Percentiles rank a stretch among this genome's conserved stretches.
Conservation (phyloP, 2,329 filamentous ascomycete species). For the Pestalotiopsis fici region DNA sequence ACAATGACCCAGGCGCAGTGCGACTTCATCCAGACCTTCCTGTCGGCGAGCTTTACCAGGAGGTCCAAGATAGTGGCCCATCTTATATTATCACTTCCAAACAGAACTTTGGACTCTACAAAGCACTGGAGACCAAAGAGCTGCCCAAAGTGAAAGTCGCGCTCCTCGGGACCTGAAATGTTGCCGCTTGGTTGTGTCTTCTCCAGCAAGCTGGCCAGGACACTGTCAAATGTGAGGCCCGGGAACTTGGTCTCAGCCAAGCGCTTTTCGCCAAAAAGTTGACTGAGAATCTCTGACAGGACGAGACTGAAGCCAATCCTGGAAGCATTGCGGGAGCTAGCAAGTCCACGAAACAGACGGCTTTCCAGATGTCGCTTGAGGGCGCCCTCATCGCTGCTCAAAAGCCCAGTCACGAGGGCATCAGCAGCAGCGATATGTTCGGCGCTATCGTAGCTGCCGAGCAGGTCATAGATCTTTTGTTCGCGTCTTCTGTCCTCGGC, state of each 20-base stretch:
- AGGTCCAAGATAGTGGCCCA: constrained; percentile 72
- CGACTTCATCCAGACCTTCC: constrained; percentile 86
- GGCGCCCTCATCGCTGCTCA: constrained; percentile 53
- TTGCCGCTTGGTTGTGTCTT: constrained; percentile 57
- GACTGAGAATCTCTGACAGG: constrained; percentile 75
- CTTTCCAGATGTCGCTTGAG: constrained; percentile 62
- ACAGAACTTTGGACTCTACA: constrained; percentile 75
- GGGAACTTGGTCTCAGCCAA: constrained; percentile 49
- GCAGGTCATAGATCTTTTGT: constrained; percentile 59
- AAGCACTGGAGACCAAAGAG: constrained; percentile 88
- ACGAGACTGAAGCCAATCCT: constrained; percentile 88
- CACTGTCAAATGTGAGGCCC: constrained; percentile 56
- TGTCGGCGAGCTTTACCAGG: constrained; percentile 72
- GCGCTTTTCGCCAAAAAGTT: constrained; percentile 61
- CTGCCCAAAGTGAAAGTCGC: constrained; percentile 82
- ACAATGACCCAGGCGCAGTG: constrained; percentile 85
- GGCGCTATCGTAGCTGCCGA: constrained; percentile 59
- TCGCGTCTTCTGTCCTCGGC: constrained; percentile 59
- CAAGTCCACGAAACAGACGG: constrained; percentile 81
- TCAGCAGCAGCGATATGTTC: constrained; percentile 61
- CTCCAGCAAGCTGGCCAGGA: constrained; percentile 53
- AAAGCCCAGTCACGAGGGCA: constrained; percentile 56
- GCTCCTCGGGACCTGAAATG: constrained; percentile 71
- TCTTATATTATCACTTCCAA: constrained; percentile 52
- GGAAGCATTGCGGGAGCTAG: constrained; percentile 86